Base-by-base conservation (phyloP, 805 yeast species). In the Barnettozyma salicaria region DNA sequence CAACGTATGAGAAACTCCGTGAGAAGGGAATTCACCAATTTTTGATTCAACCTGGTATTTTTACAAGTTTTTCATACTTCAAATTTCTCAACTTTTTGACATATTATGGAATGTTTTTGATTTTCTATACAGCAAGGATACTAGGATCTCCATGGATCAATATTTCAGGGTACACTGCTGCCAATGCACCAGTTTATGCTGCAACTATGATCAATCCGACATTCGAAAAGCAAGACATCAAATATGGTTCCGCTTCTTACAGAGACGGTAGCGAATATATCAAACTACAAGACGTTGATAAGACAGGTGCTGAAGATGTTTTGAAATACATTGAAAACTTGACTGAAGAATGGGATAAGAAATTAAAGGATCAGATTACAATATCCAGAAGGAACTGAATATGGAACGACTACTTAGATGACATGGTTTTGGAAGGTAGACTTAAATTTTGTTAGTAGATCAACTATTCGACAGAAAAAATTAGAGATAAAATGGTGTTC, bases 31-130 rank as follows among this genome's bases (percentile, higher is more conserved):
- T 90, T 33, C 67, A 64, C 33, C 88, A 83, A 53, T 88, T 84
- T 61, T 63, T 90, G 23, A 78, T 84, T 5, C 96, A 92, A 42
- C 99, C 99, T 0, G 98, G 99, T 13, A 85, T 92, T 19, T 88
- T 92, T 60, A 80, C 81, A 17, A 81, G 94, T 36, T 80, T 80
- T 43, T 81, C 94, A 4, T 87, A 85, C 50, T 78, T 74, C 59
- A 74, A 78, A 48, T 84, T 72, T 49, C 70, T 92, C 56, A 88
- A 87, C 55, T 60, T 82, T 5, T 67, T 89, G 58, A 80, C 95
- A 1, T 85, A 76, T 55, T 77, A 82, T 47, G 94, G 95, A 10
- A 92, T 92, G 97, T 53, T 87, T 40, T 44, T 79, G 31, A 65
- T 89, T 56, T 92, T 92, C 55, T 88, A 87, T 58, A 28, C 88